Percentiles rank a stretch among this genome's conserved stretches.
phyloP scores from a whole-genome alignment of 371 early-diverging fungal genomes.

The Apophysomyces ossiformis region DNA sequence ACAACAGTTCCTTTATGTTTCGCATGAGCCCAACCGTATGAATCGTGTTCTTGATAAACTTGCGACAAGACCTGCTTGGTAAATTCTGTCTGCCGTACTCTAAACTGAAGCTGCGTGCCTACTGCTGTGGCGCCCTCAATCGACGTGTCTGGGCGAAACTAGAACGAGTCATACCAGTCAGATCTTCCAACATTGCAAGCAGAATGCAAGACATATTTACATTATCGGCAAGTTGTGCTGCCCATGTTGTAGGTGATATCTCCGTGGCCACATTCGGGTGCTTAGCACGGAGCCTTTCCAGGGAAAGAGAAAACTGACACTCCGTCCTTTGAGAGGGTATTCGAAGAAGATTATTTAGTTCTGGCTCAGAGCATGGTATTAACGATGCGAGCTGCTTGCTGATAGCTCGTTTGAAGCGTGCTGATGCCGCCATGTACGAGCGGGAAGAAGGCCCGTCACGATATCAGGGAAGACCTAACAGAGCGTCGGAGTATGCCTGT shows the following conservation, averaged over 20 bases:
- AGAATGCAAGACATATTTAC: conserved; percentile 24
- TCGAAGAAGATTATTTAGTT: conserved; percentile 20
- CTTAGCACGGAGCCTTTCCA: conserved; percentile 29
- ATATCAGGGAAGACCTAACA: no score
- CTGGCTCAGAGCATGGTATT: conserved; percentile 18
- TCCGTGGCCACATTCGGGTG: conserved; percentile 3
- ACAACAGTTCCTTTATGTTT: conserved; percentile 58
- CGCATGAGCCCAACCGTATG: conserved; percentile 38
- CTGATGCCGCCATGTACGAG: conserved; percentile 21
- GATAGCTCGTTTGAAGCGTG: conserved; percentile 51
- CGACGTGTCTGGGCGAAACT: conserved; percentile 33
- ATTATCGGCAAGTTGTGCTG: conserved; percentile 58
- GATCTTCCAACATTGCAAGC: not conserved
- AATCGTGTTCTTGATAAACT: conserved; percentile 39
- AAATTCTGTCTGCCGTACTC: conserved; percentile 57
- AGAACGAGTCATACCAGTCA: not conserved
- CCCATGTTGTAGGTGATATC: conserved; percentile 50
- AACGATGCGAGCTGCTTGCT: conserved; percentile 38
- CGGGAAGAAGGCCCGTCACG: not conserved
- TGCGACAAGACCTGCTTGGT: conserved; percentile 54
- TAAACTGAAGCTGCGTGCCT: conserved; percentile 80
- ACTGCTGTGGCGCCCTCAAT: conserved; percentile 57
- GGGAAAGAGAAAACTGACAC: conserved; percentile 35
- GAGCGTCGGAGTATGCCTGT: not conserved
- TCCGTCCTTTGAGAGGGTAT: conserved; percentile 26